Base-by-base conservation (phyloP, 139 green algal species). In the Chlorella vulgaris region DNA sequence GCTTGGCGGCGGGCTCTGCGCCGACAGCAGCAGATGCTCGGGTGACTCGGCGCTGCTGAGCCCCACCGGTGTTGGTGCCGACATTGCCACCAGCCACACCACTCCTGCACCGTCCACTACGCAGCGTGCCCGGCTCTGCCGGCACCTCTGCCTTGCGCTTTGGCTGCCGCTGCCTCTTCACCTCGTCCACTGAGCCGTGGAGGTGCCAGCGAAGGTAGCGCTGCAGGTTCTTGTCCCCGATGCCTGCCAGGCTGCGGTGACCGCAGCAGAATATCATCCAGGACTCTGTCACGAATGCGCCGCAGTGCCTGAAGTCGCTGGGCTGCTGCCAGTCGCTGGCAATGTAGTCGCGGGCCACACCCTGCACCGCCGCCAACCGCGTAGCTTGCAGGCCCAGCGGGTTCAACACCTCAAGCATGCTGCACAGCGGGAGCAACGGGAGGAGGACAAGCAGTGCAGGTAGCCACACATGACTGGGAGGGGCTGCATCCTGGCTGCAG, bases 241-340 rank as follows among this genome's bases (percentile, higher is more conserved):
- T 74, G 38, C 50, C 73, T 1, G 26, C 5, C 47, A 58, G 4
- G 6, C n/a, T 55, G 43, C 35, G 55, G 24, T 58, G 73, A 26
- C 84, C 86, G 7, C 84, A 68, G 83, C 90, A 93, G 58, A 93
- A 93, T 42, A 93, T 91, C 69, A 50, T 70, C 84, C 83, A 93
- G 43, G 60, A 84, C 84, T 93, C 90, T 13, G 51, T 60, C 40
- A 85, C 78, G 81, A 93, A 93, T 62, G 84, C 88, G 33, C 90
- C 90, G 61, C 87, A 90, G 51, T 68, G 53, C 53, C 85, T 76
- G 73, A 93, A 91, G 55, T 93, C 81, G 22, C 47, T 43, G 28
- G 87, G 85, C 6, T 85, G 47, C 39, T 86, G 19, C 84, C 87
- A 91, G 39, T 84, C 76, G 7, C 26, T 78, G 42, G 60, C 69